These are phyloP conservation scores for Teunomyces panamensis DNA, from an alignment of 805 yeast species.

Conservation along the genomic window DNA sequence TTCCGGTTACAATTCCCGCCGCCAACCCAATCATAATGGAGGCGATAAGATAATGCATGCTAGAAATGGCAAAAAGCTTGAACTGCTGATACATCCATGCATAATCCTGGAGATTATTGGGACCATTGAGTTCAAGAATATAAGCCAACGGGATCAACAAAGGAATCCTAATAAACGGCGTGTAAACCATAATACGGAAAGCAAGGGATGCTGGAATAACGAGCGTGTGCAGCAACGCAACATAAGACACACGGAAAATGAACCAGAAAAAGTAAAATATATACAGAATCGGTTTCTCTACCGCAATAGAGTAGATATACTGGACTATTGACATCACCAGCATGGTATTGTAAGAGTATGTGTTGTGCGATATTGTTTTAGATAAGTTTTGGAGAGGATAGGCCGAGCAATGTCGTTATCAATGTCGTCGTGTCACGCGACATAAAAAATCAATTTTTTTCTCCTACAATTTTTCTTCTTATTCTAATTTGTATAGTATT, in stretches of 20 bases:
- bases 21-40: constrained; percentile 9
- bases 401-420: too few relatives aligned
- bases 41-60: constrained; percentile 9
- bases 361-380: too few relatives aligned
- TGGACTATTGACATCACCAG: not conserved
- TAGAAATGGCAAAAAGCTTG: constrained; percentile 5
- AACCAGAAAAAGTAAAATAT: not conserved
- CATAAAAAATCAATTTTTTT: too few relatives aligned
- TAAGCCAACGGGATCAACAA: constrained; percentile 9
- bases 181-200: constrained; percentile 9
- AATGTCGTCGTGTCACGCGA: too few relatives aligned
- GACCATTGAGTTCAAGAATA: constrained; percentile 10
- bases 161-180: constrained; percentile 11
- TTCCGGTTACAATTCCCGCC: constrained; percentile 9
- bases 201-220: constrained; percentile 8
- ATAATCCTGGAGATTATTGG: not conserved
- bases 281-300: not conserved
- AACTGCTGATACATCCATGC: constrained; percentile 11
- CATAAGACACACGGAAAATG: not conserved
- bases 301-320: not conserved
- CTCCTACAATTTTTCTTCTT: not conserved
- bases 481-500: not conserved
- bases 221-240: constrained; percentile 2
- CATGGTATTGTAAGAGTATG: not conserved
- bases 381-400: too few relatives aligned